Percentiles rank a stretch among this genome's conserved stretches.
These are phyloP conservation scores for Hippophae rhamnoides DNA, from an alignment of 306 rosid genomes.

Conservation along the genomic window DNA sequence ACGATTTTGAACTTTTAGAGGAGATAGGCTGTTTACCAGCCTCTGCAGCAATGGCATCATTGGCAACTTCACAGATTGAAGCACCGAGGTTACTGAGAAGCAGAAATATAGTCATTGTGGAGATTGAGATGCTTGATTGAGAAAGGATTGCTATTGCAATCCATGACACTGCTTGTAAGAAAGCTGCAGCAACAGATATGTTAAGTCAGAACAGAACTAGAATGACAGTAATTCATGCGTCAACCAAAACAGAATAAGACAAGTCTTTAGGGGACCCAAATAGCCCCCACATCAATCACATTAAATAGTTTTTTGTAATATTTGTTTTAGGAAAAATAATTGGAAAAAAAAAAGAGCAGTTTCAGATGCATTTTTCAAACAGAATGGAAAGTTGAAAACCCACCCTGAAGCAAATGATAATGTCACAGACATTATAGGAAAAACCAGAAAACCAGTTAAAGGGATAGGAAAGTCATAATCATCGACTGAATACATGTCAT, in stretches of 20 bases:
- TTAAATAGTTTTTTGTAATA: no score
- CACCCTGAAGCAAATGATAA: background rate
- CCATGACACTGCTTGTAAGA: constrained; percentile 89
- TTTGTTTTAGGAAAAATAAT: no score
- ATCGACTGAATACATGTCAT: background rate
- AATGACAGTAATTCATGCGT: background rate
- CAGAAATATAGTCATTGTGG: constrained; percentile 50
- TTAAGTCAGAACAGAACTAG: background rate
- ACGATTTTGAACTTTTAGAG: constrained; percentile 29
- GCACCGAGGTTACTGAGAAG: constrained; percentile 88
- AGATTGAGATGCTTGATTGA: constrained; percentile 49
- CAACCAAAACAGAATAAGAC: background rate
- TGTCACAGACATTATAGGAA: background rate
- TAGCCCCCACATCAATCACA: background rate
- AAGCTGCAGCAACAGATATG: constrained; percentile 48
- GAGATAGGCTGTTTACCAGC: constrained; percentile 46
- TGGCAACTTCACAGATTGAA: constrained; percentile 86
- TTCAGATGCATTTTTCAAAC: no score
- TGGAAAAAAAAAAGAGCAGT: no score
- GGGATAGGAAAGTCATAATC: background rate
- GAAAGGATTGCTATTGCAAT: constrained; percentile 54
- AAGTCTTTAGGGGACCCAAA: background rate
- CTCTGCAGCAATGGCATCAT: constrained; percentile 92
- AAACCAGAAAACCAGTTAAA: background rate
- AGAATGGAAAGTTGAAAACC: background rate